A percentile compares a stretch with the other conserved stretches of the same genome.
These are phyloP conservation scores for Chrysanthemum lavandulifolium DNA, from an alignment of 129 eudicot species.

Conservation along the genomic window DNA sequence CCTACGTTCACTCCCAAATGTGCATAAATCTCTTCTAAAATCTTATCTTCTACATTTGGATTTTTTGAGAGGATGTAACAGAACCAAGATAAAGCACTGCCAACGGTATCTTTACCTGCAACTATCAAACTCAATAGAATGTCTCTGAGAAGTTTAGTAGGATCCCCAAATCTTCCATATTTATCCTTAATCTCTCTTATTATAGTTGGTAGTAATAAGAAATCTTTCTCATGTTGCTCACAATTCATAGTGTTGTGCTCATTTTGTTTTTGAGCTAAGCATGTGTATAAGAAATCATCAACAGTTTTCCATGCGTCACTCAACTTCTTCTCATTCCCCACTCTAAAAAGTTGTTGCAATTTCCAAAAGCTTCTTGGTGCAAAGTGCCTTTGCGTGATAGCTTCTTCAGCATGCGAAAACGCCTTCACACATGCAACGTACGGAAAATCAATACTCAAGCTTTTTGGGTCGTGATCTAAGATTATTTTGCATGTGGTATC, in stretches of 20 bases:
- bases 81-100: background rate
- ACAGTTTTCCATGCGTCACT: conserved; percentile 17
- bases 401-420: conserved; percentile 20
- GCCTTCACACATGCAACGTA: background rate
- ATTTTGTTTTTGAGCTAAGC: conserved; percentile 3
- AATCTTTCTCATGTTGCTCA: background rate
- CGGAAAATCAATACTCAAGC: conserved; percentile 14
- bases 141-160: conserved; percentile 7
- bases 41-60: too few species aligned
- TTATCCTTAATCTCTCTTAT: background rate
- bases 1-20: too few species aligned
- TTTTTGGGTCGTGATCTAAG: conserved; percentile 27
- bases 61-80: too few species aligned
- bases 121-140: conserved; percentile 15
- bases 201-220: background rate
- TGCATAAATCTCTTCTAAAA: too few species aligned
- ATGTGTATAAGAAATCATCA: conserved; percentile 24
- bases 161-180: background rate
- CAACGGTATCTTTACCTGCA: conserved; percentile 36
- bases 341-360: background rate
- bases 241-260: background rate
- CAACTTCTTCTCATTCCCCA: conserved; percentile 47
- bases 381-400: conserved; percentile 38
- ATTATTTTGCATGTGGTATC: too few species aligned
- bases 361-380: conserved; percentile 19